Evolutionary conservation across 108 stramenopile species (phyloP).

Genomic region (Skeletonema grethae): DNA sequence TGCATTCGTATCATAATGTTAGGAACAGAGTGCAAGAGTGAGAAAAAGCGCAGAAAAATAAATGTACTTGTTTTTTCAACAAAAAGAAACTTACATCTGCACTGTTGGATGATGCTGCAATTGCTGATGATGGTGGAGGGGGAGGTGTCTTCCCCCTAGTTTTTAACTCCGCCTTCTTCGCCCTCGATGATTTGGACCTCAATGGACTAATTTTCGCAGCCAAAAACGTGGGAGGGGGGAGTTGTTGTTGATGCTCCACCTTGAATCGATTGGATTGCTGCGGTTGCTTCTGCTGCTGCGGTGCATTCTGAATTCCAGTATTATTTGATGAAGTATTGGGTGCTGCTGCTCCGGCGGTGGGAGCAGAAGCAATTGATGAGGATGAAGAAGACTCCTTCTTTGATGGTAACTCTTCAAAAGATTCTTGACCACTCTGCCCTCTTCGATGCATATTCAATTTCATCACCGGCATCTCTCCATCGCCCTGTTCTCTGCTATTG

Average conservation of each 20-base stretch:
- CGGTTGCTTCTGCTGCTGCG: neutral
- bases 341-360: neutral
- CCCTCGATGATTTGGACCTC: conserved; percentile 24
- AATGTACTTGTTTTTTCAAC: neutral
- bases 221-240: conserved; percentile 37
- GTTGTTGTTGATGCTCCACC: conserved; percentile 10
- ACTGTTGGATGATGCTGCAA: conserved; percentile 4
- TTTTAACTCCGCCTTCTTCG: conserved; percentile 16
- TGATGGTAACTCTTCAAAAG: neutral
- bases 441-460: conserved; percentile 3
- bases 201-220: conserved; percentile 49
- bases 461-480: neutral
- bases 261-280: neutral
- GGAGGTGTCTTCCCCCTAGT: conserved; percentile 10
- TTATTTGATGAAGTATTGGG: neutral
- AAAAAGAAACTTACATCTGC: conserved; percentile 1
- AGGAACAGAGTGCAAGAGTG: neutral
- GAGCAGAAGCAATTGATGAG: neutral
- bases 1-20: neutral
- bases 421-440: neutral
- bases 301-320: neutral
- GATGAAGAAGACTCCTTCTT: neutral
- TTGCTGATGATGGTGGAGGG: neutral
- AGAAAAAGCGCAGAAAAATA: conserved; percentile 8
- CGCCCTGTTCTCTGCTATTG: neutral